Evolutionary conservation across 116 monocot genomes (phyloP).

Genomic region (Trichopus zeylanicus): DNA sequence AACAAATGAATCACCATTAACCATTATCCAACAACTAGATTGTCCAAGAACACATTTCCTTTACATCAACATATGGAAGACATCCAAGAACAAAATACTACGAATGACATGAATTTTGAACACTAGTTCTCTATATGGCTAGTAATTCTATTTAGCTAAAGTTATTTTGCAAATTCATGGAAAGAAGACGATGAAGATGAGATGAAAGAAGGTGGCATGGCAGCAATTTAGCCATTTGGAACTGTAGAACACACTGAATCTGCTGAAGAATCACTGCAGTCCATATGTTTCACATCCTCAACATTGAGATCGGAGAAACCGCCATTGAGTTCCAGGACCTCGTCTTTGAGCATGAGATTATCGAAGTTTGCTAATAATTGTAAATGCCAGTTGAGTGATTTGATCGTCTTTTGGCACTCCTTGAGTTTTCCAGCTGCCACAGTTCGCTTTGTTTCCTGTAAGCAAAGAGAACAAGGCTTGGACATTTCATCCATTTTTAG

Average conservation of each 20-base stretch:
- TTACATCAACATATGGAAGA: background rate
- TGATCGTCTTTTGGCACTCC: constrained; percentile 92
- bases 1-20: constrained; percentile 1
- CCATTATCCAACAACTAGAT: background rate
- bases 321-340: background rate
- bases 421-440: constrained; percentile 59
- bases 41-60: background rate
- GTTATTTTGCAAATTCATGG: background rate
- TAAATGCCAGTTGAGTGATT: constrained; percentile 68
- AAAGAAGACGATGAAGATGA: constrained; percentile 7
- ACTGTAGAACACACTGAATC: background rate
- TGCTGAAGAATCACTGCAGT: background rate
- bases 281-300: background rate
- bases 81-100: background rate
- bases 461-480: background rate
- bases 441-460: constrained; percentile 43
- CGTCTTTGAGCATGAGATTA: constrained; percentile 32
- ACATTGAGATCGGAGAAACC: background rate
- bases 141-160: background rate
- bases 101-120: background rate
- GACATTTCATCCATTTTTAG: background rate
- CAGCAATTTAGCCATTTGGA: background rate
- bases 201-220: background rate
- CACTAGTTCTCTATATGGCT: background rate
- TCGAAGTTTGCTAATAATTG: constrained; percentile 52